Percentiles rank a stretch among this genome's conserved stretches.
Conservation (phyloP, 2,329 filamentous ascomycete species). For the Hypocreales sp. region DNA sequence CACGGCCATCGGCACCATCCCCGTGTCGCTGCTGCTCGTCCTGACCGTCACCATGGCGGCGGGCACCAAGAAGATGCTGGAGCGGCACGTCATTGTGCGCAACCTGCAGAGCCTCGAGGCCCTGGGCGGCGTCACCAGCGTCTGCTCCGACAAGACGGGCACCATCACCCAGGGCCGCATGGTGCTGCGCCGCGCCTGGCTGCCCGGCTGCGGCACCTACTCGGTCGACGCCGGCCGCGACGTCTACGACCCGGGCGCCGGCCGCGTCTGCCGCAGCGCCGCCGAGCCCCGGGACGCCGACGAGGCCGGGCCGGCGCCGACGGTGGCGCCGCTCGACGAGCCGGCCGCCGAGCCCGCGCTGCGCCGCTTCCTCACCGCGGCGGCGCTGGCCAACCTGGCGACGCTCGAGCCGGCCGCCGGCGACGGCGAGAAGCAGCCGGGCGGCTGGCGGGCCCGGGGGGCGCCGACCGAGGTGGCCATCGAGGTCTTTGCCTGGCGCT, state of each 20-base stretch:
- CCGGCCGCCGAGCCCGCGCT: conserved; percentile 29
- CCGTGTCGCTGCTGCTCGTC: conserved; percentile 31
- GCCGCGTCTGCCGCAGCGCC: conserved; percentile 24
- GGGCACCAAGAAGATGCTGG: conserved; percentile 37
- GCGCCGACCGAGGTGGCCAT: conserved; percentile 57
- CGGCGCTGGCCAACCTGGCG: conserved; percentile 50
- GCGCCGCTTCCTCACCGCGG: conserved; percentile 42
- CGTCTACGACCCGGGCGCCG: conserved; percentile 40
- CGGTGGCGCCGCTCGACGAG: conserved; percentile 10
- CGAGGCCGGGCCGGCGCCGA: conserved; percentile 11
- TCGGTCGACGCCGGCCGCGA: conserved; percentile 32
- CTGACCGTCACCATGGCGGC: conserved; percentile 45
- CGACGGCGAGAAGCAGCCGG: conserved; percentile 27
- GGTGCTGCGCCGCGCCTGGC: conserved; percentile 36
- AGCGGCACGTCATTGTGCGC: conserved; percentile 35
- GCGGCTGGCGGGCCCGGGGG: conserved; percentile 45
- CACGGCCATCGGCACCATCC: conserved; percentile 33
- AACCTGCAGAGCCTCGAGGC: conserved; percentile 35
- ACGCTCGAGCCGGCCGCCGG: conserved; percentile 21
- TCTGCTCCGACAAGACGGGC: conserved; percentile 42
- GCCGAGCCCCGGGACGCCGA: conserved; percentile 19
- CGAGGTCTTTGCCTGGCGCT: conserved; percentile 57
- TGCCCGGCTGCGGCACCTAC: conserved; percentile 30
- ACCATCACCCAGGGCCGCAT: conserved; percentile 38
- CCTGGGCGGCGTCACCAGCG: conserved; percentile 38